Base-by-base conservation (phyloP, 1,139 yeast genomes). In the Sugiyamaella xylanicola region DNA sequence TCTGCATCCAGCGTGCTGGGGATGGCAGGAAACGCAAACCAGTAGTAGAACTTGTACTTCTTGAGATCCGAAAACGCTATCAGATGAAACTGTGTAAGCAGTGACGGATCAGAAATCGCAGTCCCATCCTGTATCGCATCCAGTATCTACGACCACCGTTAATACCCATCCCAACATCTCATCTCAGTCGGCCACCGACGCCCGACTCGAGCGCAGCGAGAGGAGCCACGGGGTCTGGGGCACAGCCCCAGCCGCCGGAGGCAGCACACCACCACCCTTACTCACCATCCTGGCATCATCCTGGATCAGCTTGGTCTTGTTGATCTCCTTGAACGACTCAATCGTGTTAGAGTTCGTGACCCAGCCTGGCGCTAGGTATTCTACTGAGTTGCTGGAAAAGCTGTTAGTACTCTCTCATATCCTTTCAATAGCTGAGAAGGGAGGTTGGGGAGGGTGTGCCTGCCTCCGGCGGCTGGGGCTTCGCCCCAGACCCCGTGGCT, bases 61-160 rank as follows among this genome's bases (percentile, higher is more conserved):
- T 93, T 93, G 68, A 93, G 78, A 69, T 95, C 99, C 2, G 96
- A 86, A 72, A 84, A 93, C 42, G 91, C 77, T 41, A 92, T 74
- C 0, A 92, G 67, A 32, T 77, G 77, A 64, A 91, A 88, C 35
- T 72, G 69, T 40, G 78, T 72, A 27, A 83, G 65, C 4, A 70
- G 19, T 0, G 74, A 64, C 0, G 85, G 82, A 50, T 77, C 68
- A 0, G 61, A 47, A 1, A 77, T 59, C 0, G 74, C 72, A 0
- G 67, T 60, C 27, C 72, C 73, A 16, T 71, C 64, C 15, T 57
- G 54, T 7, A 82, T 76, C 0, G 60, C 59, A 0, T 67, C 59
- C 51, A 65, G 51, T 15, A 65, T 56, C 51, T 54, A 20, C 19
- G 17, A 21, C 22, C 29, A 37, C 42, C 19, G 35, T 19, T 32